Evolutionary conservation across 495 filamentous ascomycete genomes (phyloP).

Genomic region (Trichocladium antarcticum): DNA sequence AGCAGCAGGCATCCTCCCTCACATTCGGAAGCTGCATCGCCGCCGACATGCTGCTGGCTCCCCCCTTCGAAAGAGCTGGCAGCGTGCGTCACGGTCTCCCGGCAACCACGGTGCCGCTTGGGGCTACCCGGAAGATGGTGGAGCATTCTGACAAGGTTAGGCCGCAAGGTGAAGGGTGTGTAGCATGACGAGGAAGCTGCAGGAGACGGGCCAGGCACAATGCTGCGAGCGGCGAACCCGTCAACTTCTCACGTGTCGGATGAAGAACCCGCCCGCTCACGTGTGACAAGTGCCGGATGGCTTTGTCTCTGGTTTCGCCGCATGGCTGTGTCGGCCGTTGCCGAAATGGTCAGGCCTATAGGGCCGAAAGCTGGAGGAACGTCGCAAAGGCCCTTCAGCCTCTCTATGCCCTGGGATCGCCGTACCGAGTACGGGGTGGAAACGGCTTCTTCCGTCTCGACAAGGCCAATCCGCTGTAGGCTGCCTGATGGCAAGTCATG

Average conservation of each 20-base stretch:
- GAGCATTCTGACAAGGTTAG: background rate
- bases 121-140: slow-evolving; percentile 6
- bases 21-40: slow-evolving; percentile 1
- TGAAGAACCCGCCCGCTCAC: slow-evolving; percentile 10
- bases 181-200: background rate
- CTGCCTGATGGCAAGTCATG: slow-evolving; percentile 1
- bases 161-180: background rate
- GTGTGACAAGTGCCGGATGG: slow-evolving; percentile 21
- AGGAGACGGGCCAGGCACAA: background rate
- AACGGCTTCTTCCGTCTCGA: slow-evolving; percentile 1
- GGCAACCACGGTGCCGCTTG: slow-evolving; percentile 13
- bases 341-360: slow-evolving; percentile 26
- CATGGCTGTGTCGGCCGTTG: slow-evolving; percentile 25
- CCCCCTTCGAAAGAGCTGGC: background rate
- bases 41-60: background rate
- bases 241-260: slow-evolving; percentile 21
- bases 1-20: no score
- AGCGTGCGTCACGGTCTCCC: background rate
- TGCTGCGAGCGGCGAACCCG: slow-evolving; percentile 4
- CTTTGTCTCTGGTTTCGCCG: slow-evolving; percentile 21
- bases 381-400: slow-evolving; percentile 12
- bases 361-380: slow-evolving; percentile 20
- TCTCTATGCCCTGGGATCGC: slow-evolving; percentile 7
- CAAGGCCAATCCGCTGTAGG: background rate
- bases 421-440: background rate